phyloP scores from a whole-genome alignment of 2,329 filamentous ascomycete genomes.

The Sphaceloma murrayae region DNA sequence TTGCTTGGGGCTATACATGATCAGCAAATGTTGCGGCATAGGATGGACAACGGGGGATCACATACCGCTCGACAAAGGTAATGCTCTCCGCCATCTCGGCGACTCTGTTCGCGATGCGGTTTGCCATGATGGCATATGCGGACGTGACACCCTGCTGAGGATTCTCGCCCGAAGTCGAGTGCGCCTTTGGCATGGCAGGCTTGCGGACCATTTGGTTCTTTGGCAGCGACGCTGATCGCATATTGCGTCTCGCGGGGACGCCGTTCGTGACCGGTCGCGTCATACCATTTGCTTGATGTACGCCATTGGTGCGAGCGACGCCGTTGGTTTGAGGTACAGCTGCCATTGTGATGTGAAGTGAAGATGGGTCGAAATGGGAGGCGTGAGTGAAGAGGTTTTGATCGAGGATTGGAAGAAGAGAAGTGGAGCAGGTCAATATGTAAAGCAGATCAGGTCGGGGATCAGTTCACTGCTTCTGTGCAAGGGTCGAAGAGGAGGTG shows the following conservation, averaged over 20 bases:
- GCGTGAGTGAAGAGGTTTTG: background rate
- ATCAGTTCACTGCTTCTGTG: background rate
- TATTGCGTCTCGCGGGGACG: conserved; percentile 20
- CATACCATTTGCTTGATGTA: conserved; percentile 14
- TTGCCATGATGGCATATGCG: conserved; percentile 44
- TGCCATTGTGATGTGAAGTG: conserved; percentile 1
- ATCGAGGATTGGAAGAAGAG: background rate
- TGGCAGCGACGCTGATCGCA: conserved; percentile 20
- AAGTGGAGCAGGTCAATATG: conserved; percentile 8
- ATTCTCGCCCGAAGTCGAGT: conserved; percentile 27
- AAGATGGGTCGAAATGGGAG: background rate
- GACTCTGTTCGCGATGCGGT: conserved; percentile 41
- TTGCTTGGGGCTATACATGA: no score
- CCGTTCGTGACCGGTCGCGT: conserved; percentile 18
- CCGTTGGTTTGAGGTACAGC: conserved; percentile 17
- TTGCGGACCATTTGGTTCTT: conserved; percentile 16
- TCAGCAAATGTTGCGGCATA: no score
- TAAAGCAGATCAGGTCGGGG: background rate
- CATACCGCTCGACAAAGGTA: conserved; percentile 40
- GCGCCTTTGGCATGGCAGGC: conserved; percentile 24
- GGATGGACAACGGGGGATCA: no score
- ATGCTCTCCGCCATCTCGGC: conserved; percentile 46
- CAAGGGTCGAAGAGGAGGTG: conserved; percentile 1
- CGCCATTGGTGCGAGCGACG: conserved; percentile 4
- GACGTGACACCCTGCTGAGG: conserved; percentile 29